These are phyloP conservation scores for Apiotrichum akiyoshidainum DNA, from an alignment of 1,284 basidiomycete species.

Conservation along the genomic window DNA sequence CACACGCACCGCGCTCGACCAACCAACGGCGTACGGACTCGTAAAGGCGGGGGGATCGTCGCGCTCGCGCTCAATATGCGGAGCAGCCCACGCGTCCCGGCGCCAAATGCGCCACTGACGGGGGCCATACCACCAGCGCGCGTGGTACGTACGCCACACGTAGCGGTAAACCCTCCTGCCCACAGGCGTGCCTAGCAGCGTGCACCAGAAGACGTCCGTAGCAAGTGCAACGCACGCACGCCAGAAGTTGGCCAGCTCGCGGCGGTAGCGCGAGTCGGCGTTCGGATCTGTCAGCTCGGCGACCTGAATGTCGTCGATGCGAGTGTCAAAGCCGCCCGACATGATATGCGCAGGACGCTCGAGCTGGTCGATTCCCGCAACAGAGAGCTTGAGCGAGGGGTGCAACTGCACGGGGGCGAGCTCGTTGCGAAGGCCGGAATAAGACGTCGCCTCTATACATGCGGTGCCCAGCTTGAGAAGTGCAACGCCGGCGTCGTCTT, in stretches of 20 bases:
- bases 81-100: conserved; percentile 36
- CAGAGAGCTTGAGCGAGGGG: conserved; percentile 38
- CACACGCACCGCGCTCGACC: conserved; percentile 7
- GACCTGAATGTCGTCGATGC: conserved; percentile 44
- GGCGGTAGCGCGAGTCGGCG: conserved; percentile 27
- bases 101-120: conserved; percentile 43
- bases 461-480: conserved; percentile 47
- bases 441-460: conserved; percentile 46
- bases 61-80: neutral
- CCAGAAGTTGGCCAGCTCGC: conserved; percentile 33
- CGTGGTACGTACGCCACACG: conserved; percentile 9
- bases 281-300: conserved; percentile 32
- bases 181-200: conserved; percentile 30
- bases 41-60: neutral
- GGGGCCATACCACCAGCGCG: conserved; percentile 48
- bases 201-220: conserved; percentile 21
- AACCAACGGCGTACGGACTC: neutral
- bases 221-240: conserved; percentile 19
- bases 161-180: conserved; percentile 22
- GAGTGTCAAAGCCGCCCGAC: conserved; percentile 29
- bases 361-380: conserved; percentile 22
- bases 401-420: conserved; percentile 31
- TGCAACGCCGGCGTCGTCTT: conserved; percentile 48
- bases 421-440: conserved; percentile 46
- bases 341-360: conserved; percentile 7